These are phyloP conservation scores for Ogataea haglerorum DNA, from an alignment of 805 yeast species.

Conservation along the genomic window DNA sequence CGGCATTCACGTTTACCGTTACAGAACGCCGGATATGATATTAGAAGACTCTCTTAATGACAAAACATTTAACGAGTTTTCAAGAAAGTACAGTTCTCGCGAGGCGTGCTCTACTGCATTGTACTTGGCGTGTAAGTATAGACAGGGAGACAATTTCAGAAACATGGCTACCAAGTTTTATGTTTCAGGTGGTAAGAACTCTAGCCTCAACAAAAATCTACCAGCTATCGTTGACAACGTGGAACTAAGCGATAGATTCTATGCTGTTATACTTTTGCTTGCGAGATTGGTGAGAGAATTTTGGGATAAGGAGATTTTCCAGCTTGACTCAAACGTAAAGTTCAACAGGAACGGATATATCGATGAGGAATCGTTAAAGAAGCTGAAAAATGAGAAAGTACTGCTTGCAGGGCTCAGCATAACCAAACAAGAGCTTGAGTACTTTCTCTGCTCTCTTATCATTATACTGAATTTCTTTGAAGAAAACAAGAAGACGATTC, in stretches of 20 bases:
- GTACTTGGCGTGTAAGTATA: conserved; percentile 74
- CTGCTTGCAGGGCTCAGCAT: conserved; percentile 46
- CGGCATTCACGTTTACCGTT: conserved; percentile 73
- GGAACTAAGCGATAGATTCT: conserved; percentile 86
- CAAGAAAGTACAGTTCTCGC: conserved; percentile 75
- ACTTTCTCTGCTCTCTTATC: conserved; percentile 64
- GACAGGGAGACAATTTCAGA: conserved; percentile 49
- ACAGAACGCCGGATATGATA: conserved; percentile 76
- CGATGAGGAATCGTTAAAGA: conserved; percentile 38
- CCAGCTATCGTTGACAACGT: conserved; percentile 63
- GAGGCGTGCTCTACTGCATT: conserved; percentile 90
- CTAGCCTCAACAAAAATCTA: conserved; percentile 37
- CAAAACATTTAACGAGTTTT: conserved; percentile 61
- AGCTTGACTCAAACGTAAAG: conserved; percentile 31
- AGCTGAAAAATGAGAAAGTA: conserved; percentile 35
- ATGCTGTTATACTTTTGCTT: conserved; percentile 76
- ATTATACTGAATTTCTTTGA: conserved; percentile 68
- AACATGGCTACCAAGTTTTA: conserved; percentile 49
- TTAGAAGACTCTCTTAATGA: conserved; percentile 65
- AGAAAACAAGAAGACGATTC: conserved; percentile 58
- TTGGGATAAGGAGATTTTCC: conserved; percentile 75
- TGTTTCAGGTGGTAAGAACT: conserved; percentile 52
- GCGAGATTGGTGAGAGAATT: conserved; percentile 74
- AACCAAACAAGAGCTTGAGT: conserved; percentile 54
- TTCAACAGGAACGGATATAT: conserved; percentile 36